These are phyloP conservation scores for Thermomucor indicae-seudaticae DNA, from an alignment of 371 early-diverging fungal genomes.

Conservation along the genomic window DNA sequence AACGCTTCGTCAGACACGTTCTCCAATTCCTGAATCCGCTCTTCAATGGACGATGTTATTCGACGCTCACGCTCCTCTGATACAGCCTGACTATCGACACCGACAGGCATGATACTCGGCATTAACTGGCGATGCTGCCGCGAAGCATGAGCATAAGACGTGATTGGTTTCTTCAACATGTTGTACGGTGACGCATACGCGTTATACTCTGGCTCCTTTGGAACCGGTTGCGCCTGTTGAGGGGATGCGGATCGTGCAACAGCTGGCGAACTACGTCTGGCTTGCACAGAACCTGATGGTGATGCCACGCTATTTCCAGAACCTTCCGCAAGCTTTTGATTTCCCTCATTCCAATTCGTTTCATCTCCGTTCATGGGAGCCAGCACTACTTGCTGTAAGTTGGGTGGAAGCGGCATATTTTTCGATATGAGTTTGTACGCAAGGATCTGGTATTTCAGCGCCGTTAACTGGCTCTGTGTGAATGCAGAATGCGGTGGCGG, in stretches of 20 bases:
- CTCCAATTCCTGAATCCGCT: constrained; percentile 69
- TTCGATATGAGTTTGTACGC: constrained; percentile 76
- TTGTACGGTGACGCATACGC: constrained; percentile 48
- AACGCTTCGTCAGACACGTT: neutral
- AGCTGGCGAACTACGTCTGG: neutral
- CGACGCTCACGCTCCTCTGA: constrained; percentile 64
- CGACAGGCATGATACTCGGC: constrained; percentile 73
- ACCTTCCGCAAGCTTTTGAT: too few relatives aligned
- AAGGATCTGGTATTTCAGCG: constrained; percentile 64
- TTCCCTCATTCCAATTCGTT: neutral
- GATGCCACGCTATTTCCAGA: too few relatives aligned
- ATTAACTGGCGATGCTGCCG: constrained; percentile 68
- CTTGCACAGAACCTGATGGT: neutral
- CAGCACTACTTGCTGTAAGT: constrained; percentile 62
- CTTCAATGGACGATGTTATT: constrained; percentile 52
- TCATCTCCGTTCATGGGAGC: neutral
- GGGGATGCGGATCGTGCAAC: neutral
- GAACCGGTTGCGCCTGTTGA: neutral
- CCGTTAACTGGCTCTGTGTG: constrained; percentile 54
- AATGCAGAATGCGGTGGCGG: constrained; percentile 23
- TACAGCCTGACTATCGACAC: constrained; percentile 72
- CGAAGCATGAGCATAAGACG: constrained; percentile 50
- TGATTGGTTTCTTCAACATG: constrained; percentile 45
- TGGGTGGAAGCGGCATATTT: constrained; percentile 69
- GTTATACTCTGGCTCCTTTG: constrained; percentile 12